phyloP scores from a whole-genome alignment of 1,139 yeast species.

The Nakaseomyces kungkrabaensis region DNA sequence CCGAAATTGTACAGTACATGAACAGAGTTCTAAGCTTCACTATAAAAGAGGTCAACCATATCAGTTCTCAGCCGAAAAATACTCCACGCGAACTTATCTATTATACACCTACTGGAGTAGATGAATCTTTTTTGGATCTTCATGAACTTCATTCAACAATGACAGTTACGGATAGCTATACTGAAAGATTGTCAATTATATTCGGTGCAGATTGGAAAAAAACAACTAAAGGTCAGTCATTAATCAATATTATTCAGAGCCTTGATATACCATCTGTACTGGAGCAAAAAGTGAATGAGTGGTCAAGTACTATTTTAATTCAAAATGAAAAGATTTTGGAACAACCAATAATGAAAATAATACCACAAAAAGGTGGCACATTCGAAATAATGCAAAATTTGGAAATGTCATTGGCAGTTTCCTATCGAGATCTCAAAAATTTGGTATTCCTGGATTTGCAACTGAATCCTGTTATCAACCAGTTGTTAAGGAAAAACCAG shows the following conservation, averaged over 20 bases:
- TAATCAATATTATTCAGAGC: neutral
- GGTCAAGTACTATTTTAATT: neutral
- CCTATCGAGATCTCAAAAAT: neutral
- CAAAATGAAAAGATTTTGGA: neutral
- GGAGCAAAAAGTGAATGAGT: neutral
- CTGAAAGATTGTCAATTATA: neutral
- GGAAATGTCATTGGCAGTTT: neutral
- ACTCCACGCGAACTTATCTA: neutral
- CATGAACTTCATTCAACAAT: neutral
- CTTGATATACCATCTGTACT: neutral
- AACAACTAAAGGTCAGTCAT: neutral
- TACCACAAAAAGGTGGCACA: neutral
- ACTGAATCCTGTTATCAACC: neutral
- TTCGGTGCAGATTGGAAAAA: neutral
- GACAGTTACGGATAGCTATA: neutral
- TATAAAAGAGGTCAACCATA: neutral
- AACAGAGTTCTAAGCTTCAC: neutral
- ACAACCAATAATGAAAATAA: neutral
- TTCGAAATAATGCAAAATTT: neutral
- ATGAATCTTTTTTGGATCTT: neutral
- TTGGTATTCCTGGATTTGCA: neutral
- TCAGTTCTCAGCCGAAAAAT: neutral
- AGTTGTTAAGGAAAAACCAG: neutral
- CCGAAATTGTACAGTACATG: neutral
- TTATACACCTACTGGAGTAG: neutral